Evolutionary conservation across 176 grass and related monocot genomes (phyloP).

Genomic region (Oryza nivara): DNA sequence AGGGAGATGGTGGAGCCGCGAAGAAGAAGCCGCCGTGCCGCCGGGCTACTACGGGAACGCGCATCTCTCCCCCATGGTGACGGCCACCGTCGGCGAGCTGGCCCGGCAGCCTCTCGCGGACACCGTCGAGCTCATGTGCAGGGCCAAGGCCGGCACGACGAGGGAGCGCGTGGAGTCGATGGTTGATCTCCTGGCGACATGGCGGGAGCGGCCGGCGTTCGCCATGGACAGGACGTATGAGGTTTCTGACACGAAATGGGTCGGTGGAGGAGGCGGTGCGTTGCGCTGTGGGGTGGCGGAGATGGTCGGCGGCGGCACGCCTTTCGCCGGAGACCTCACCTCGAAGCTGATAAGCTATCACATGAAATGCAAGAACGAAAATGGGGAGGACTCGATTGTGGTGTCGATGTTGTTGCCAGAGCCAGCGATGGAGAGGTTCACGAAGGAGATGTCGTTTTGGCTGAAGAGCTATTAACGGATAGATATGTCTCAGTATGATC

Average conservation of each 20-base stretch:
- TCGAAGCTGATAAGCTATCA: not conserved
- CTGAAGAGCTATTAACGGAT: not conserved
- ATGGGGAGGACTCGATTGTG: not conserved
- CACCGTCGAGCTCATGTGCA: conserved; percentile 31
- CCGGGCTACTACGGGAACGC: conserved; percentile 51
- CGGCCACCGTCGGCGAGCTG: conserved; percentile 24
- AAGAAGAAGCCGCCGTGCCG: not conserved
- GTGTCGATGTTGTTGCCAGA: not conserved
- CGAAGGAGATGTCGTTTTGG: not conserved
- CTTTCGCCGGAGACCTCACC: not conserved
- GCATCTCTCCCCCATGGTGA: conserved; percentile 30
- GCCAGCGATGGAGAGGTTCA: not conserved
- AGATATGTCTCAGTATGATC: no score
- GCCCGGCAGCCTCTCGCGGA: conserved; percentile 2
- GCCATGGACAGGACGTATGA: conserved; percentile 38
- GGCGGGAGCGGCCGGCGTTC: not conserved
- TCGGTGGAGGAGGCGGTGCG: not conserved
- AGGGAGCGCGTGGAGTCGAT: conserved; percentile 32
- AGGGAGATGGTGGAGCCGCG: conserved; percentile 36
- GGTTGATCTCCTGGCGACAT: not conserved
- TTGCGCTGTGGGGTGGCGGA: not conserved
- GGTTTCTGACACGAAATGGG: conserved; percentile 45
- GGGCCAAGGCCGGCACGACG: conserved; percentile 28
- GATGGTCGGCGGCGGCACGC: not conserved
- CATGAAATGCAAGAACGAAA: not conserved